Percentiles rank a stretch among this genome's conserved stretches.
Conservation (phyloP, 768 basidiomycete species). For the Calocera viscosa region DNA sequence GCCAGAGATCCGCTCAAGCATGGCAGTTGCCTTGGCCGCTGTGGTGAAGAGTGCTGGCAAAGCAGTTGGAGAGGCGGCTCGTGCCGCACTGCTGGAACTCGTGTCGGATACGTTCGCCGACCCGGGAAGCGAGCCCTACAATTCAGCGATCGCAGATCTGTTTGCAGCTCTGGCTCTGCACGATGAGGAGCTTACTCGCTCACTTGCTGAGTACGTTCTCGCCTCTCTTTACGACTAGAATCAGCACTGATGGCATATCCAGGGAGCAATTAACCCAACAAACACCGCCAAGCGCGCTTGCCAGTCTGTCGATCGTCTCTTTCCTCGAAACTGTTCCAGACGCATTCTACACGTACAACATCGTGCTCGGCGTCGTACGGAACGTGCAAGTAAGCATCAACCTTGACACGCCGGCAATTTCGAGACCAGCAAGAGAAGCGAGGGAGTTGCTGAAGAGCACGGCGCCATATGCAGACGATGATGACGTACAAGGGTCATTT, state of each 20-base stretch:
- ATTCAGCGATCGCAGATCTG: slow-evolving; percentile 49
- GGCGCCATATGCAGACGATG: slow-evolving; percentile 27
- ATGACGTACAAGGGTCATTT: slow-evolving; percentile 23
- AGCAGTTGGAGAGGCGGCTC: slow-evolving; percentile 65
- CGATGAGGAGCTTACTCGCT: slow-evolving; percentile 48
- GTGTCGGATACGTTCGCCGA: slow-evolving; percentile 69
- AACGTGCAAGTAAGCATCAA: slow-evolving; percentile 59
- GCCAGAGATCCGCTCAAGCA: slow-evolving; percentile 61
- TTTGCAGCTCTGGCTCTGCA: slow-evolving; percentile 47
- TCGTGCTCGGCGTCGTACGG: slow-evolving; percentile 52
- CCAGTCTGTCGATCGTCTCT: slow-evolving; percentile 36
- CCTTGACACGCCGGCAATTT: slow-evolving; percentile 56
- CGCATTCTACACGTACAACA: slow-evolving; percentile 52
- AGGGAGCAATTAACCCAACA: slow-evolving; percentile 54
- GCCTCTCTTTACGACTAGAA: slow-evolving; percentile 1
- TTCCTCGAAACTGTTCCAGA: slow-evolving; percentile 33
- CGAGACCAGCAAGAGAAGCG: slow-evolving; percentile 72
- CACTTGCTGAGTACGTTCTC: slow-evolving; percentile 52
- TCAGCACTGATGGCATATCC: slow-evolving; percentile 13
- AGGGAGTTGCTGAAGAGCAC: slow-evolving; percentile 46
- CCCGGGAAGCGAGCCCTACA: slow-evolving; percentile 48
- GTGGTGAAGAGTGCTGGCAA: slow-evolving; percentile 58
- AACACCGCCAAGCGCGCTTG: slow-evolving; percentile 46
- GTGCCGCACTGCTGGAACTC: slow-evolving; percentile 61
- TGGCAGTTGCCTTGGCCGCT: slow-evolving; percentile 61